Percentiles rank a stretch among this genome's conserved stretches.
Conservation (phyloP, 179 eudicot genomes). For the Camellia oleifera region DNA sequence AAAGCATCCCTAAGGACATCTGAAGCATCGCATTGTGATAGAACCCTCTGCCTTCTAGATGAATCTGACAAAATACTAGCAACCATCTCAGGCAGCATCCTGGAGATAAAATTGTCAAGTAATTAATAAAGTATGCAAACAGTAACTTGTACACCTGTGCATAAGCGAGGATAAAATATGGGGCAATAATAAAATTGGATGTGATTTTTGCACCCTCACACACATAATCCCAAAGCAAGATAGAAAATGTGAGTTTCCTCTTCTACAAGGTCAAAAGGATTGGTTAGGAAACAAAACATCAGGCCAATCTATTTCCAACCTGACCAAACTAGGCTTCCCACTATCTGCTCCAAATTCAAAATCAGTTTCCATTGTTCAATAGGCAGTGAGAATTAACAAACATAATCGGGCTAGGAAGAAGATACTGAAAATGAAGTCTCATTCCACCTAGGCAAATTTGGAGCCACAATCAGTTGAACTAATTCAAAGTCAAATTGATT, state of each 20-base stretch:
- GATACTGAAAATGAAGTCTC: background rate
- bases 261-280: constrained; percentile 3
- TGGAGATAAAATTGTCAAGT: constrained; percentile 27
- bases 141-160: background rate
- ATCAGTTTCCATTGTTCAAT: background rate
- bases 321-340: constrained; percentile 2
- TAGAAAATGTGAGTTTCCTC: background rate
- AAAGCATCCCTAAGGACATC: constrained; percentile 93
- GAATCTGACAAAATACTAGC: constrained; percentile 73
- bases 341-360: background rate
- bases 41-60: constrained; percentile 58
- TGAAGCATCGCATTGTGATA: constrained; percentile 74
- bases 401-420: background rate
- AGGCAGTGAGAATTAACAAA: background rate
- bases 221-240: background rate
- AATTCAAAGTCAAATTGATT: background rate
- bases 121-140: background rate
- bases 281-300: background rate
- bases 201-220: background rate
- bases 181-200: background rate
- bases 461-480: background rate
- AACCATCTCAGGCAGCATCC: constrained; percentile 78
- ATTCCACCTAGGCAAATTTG: background rate
- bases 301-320: background rate
- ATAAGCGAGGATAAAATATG: background rate